Base-by-base conservation (phyloP, 805 yeast species). In the Sungouiozyma ichnusensis region DNA sequence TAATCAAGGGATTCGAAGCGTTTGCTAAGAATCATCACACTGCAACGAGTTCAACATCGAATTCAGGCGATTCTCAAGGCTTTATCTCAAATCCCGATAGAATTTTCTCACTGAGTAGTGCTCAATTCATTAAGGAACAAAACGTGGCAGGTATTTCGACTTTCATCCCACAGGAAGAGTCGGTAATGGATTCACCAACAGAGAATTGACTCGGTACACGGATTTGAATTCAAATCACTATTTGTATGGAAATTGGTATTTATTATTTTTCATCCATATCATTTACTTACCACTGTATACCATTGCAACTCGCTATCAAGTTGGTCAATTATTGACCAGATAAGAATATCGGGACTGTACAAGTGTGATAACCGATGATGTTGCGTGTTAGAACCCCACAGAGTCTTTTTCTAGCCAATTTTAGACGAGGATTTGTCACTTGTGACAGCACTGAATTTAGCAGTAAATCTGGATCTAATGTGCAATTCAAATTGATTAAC, bases 1-100 rank as follows among this genome's bases (percentile, higher is more conserved):
- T 90, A 20, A 82, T 86, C n/a, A 81, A 82, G 48, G 97, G 97
- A 1, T 88, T 87, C 53, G 96, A 88, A 38, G 81, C 77, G 51
- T 82, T 84, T 54, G 70, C 80, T 38, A 83, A 81, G 49, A 44
- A 41, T 9, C 62, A 66, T 19, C 54, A 64, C 3, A 35, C 40
- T 31, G 37, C 54, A 0, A 48, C 43, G 41, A 57, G 62, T 34
- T 24, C 29, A 51, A 49, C 19, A 29, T 5, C 6, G 15, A 4
- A 19, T 18, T 16, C 27, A 31, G 16, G 14, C 6, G 41, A 35
- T 20, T 24, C 33, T 17, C 29, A 33, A 11, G 29, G 33, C 4
- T n/a, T 14, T n/a, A 11, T 39, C 20, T 31, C 20, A 14, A n/a
- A 35, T 47, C 83, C 81, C 31, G 96, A 86, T 53, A 76, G 94